Base-by-base conservation (phyloP, 2,329 filamentous ascomycete genomes). In the Trichophyton mentagrophytes region DNA sequence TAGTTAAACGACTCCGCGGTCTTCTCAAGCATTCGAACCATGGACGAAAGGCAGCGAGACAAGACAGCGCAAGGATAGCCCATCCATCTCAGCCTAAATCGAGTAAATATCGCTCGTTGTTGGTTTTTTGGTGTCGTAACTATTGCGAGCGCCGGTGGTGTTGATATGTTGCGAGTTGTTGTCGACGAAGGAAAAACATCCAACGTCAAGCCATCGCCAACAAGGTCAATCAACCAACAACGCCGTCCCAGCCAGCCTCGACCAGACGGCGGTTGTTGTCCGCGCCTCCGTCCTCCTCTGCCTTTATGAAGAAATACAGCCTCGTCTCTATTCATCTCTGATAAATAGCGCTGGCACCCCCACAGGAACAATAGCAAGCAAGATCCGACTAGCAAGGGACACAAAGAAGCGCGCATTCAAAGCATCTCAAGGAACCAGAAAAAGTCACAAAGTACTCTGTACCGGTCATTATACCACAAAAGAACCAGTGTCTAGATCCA, bases 321-420 rank as follows among this genome's bases (percentile, higher is more conserved):
- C 51, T 17, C 30, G 51, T 36, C 30, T 36, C 51, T 55, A 55
- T 55, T 55, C 51, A 55, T 55, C 27, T 17, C 6, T 27, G 4
- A 55, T 55, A 55, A 55, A 55, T 55, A 55, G 51, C 51, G 51
- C 51, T n/a, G 30, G 51, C 51, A 55, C n/a, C 51, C 38, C 51
- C 51, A 55, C 51, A 55, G 51, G 51, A 55, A 55, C 51, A 55
- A 55, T 55, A 55, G 51, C 51, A 55, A 55, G 51, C 51, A 55
- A 55, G 51, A 27, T 36, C 33, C 51, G 13, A 55, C 51, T 55
- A 55, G 51, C 15, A 36, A 22, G 25, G 11, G 5, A 30, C 27
- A 55, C 51, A 55, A 55, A 55, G 51, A 55, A 55, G 13, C 22
- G 27, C 51, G 8, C 51, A 55, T 33, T 55, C 51, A 55, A 44